phyloP scores from a whole-genome alignment of 352 stramenopile species.

The Pythium sp. region DNA sequence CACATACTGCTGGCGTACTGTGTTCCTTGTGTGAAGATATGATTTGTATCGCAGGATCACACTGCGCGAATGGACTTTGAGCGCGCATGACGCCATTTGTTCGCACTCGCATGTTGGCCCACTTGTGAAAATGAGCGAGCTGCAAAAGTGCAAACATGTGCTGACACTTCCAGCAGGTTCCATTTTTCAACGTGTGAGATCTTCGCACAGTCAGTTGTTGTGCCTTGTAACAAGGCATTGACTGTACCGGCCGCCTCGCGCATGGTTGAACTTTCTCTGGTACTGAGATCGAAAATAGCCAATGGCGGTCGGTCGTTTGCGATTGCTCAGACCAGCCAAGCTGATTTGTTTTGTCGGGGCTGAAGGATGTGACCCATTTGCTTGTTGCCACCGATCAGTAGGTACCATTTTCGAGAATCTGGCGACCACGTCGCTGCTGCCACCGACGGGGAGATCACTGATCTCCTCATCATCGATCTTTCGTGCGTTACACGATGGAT shows the following conservation, averaged over 20 bases:
- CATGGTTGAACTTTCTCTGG: conserved; percentile 5
- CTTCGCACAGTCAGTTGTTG: too few species aligned
- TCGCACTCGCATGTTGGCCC: not conserved
- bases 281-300: not conserved
- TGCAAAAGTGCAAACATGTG: not conserved
- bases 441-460: not conserved
- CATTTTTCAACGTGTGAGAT: not conserved
- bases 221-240: not conserved
- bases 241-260: not conserved
- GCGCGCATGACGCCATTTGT: not conserved
- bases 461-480: not conserved
- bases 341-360: conserved; percentile 6
- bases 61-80: not conserved
- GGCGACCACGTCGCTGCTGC: not conserved
- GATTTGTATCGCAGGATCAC: too few species aligned
- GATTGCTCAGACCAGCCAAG: not conserved
- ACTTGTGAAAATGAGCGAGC: not conserved
- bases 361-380: not conserved
- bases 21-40: too few species aligned
- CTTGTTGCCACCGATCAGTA: not conserved
- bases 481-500: not conserved
- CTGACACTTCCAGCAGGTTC: not conserved
- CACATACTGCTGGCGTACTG: too few species aligned
- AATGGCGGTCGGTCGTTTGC: not conserved
- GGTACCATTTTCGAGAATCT: conserved; percentile 6